Evolutionary conservation across 2,329 filamentous ascomycete species (phyloP), one percentile per base, ranked within the genome.

Genomic region (Diaporthe australafricana): DNA sequence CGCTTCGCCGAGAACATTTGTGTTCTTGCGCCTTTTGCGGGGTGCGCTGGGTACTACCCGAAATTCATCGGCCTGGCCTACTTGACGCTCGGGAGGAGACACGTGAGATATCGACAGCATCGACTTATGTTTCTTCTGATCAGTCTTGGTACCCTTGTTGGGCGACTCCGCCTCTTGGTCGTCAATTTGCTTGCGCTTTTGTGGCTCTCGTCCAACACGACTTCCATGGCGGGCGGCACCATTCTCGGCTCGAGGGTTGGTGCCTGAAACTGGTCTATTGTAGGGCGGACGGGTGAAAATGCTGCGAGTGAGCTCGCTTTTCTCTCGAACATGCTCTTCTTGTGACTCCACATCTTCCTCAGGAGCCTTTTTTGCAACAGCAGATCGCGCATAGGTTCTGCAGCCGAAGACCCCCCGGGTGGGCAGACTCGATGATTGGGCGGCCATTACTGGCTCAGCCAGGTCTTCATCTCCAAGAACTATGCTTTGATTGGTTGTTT

Each of bases 251-350:
- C n/a, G 22, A 27, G 53, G 47, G 3, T 68, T 56, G 27, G 5
- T 47, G 25, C 70, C 67, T 20, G 53, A 50, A 22, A 72, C 72
- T 14, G 56, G 70, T 30, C 70, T 62, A 8, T 74, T 74, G 55
- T 72, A 72, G 7, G 66, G 67, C 8, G 66, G 67, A 5, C 70
- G 72, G 25, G 55, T 53, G 30, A 68, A 55, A 5, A 22, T 6
- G n/a, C 42, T 63, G 9, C 42, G 70, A 45, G 42, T 52, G 9
- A 47, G 12, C 32, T 20, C 56, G 1, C n/a, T 52, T 55, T 7
- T 25, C 32, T 53, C 57, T 32, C 66, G 42, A 5, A 17, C 5
- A 17, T 17, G 17, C 60, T 60, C 40, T 14, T n/a, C 27, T 27
- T 5, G 67, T 22, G 8, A 17, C 22, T 40, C 67, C 8, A 11